Evolutionary conservation across 1,284 basidiomycete genomes (phyloP).

Genomic region (Ceratobasidium sp.): DNA sequence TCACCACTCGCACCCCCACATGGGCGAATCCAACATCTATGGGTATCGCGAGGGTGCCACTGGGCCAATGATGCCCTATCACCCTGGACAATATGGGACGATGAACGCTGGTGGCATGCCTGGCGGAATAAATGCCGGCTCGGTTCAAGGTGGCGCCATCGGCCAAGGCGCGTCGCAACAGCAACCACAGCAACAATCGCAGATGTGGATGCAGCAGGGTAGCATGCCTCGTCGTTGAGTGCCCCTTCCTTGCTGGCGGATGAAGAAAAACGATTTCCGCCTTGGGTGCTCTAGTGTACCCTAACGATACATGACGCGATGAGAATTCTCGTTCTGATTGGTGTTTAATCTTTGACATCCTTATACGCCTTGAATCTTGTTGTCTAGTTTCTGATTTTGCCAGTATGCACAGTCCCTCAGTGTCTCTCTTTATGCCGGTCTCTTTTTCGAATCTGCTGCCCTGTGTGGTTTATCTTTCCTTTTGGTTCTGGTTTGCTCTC

Average conservation of each 20-base stretch:
- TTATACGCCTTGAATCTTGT: slow-evolving; percentile 41
- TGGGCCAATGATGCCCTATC: slow-evolving; percentile 20
- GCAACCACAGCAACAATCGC: slow-evolving; percentile 31
- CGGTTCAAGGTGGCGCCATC: slow-evolving; percentile 34
- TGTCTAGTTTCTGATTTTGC: slow-evolving; percentile 24
- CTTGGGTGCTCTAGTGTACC: slow-evolving; percentile 9
- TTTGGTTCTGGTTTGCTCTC: slow-evolving; percentile 6
- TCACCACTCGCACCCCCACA: slow-evolving; percentile 32
- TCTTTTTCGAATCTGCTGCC: neutral
- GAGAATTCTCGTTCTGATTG: neutral
- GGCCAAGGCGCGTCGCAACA: slow-evolving; percentile 35
- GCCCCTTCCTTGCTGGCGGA: neutral
- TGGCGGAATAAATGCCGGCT: slow-evolving; percentile 20
- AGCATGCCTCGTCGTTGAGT: slow-evolving; percentile 40
- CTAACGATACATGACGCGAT: slow-evolving; percentile 13
- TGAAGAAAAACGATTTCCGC: slow-evolving; percentile 24
- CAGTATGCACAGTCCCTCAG: slow-evolving; percentile 25
- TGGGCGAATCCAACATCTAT: slow-evolving; percentile 26
- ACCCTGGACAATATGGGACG: slow-evolving; percentile 31
- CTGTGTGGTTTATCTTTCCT: slow-evolving; percentile 23
- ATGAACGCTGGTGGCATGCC: slow-evolving; percentile 40
- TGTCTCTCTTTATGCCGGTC: slow-evolving; percentile 13
- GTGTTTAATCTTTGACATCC: slow-evolving; percentile 12
- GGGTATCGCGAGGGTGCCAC: slow-evolving; percentile 29
- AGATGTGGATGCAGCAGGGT: slow-evolving; percentile 45